Evolutionary conservation across 2,329 filamentous ascomycete genomes (phyloP), one percentile per base, ranked within the genome.

Genomic region (Colletotrichum trifolii): DNA sequence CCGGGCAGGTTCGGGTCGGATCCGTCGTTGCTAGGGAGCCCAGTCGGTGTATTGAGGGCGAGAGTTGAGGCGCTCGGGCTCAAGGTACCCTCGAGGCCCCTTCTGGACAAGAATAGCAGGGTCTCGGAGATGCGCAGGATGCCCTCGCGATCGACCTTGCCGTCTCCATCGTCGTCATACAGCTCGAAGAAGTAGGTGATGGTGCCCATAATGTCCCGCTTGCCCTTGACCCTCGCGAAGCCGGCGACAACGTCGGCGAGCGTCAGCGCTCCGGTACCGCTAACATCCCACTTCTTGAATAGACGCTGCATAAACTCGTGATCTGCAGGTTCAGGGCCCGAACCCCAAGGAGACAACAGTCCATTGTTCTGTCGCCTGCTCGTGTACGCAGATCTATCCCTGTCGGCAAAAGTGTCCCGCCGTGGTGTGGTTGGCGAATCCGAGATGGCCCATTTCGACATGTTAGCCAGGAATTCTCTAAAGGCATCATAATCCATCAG

Each of bases 401-500:
- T 82, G 17, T 84, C 86, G 17, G 82, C 78, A 39, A 79, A 79
- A 5, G 77, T 78, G 35, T 82, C 79, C 34, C 78, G 80, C 54
- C 77, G 76, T 15, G 87, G 85, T 0, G 88, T 84, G 6, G 86
- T 83, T 4, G 93, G 93, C 0, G 92, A 89, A 75, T 98, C 96
- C 1, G 93, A 92, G 35, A 97, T 90, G 2, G 96, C 96, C 96
- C 96, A 99, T 80, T 90, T 95, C 2, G 94, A 87, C 71, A 97
- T 92, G 50, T 89, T 90, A 5, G 96, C 94, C 48, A 99, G 82
- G 71, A 99, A 98, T 72, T 98, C 94, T 62, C 95, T 86, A 78
- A 98, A 99, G 2, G 92, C 94, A 76, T 97, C 93, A 73, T 98
- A 99, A 76, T 98, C 94, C 96, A 99, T 99, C 70, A 94, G 85